phyloP scores from a whole-genome alignment of 2,329 filamentous ascomycete genomes.

The Curvularia hawaiiensis region DNA sequence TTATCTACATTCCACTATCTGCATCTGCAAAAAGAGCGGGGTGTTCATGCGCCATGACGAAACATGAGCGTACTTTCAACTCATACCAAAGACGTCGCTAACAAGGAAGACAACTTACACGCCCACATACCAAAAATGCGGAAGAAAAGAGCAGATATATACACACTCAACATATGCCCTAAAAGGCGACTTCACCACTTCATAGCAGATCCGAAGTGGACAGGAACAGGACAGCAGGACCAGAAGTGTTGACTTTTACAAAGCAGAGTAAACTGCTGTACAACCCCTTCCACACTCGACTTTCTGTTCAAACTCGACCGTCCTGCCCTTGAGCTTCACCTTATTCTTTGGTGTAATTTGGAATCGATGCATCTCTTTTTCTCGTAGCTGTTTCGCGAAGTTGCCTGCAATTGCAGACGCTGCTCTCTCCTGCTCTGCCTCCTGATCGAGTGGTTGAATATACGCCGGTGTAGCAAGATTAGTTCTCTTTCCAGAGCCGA shows the following conservation, averaged over 20 bases:
- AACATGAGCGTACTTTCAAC: background rate
- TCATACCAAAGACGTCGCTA: background rate
- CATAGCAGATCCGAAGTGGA: background rate
- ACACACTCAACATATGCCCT: background rate
- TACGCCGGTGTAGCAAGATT: constrained; percentile 79
- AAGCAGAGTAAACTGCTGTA: constrained; percentile 56
- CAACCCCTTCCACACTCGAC: constrained; percentile 88
- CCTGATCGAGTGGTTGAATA: constrained; percentile 74
- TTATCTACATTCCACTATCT: background rate
- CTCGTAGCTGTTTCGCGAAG: constrained; percentile 54
- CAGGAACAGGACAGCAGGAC: background rate
- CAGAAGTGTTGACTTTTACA: constrained; percentile 1
- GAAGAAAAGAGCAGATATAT: background rate
- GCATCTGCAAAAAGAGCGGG: background rate
- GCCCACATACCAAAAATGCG: background rate
- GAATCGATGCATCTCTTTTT: constrained; percentile 73
- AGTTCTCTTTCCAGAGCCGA: constrained; percentile 87
- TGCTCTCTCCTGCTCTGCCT: constrained; percentile 55
- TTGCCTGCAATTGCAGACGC: constrained; percentile 22
- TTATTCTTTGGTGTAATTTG: constrained; percentile 79
- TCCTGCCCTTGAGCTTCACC: constrained; percentile 71
- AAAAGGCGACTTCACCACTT: background rate
- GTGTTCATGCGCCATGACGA: background rate
- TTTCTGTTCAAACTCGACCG: constrained; percentile 79
- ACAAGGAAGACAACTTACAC: background rate